These are phyloP conservation scores for Heritiera littoralis DNA, from an alignment of 345 rosid species.

Conservation along the genomic window DNA sequence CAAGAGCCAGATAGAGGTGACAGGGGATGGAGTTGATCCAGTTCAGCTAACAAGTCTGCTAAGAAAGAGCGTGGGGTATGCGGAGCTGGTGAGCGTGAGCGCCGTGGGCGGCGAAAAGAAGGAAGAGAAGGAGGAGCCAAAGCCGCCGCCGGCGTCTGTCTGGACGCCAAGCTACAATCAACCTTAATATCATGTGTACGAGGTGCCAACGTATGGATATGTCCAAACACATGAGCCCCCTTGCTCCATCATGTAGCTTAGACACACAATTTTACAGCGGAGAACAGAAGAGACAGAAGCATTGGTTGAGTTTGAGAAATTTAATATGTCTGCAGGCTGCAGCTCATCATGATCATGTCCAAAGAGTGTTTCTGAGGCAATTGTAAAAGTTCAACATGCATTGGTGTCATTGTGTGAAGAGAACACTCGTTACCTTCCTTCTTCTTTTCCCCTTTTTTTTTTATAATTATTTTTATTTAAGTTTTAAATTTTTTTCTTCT, in stretches of 20 bases:
- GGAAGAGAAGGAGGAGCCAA: not conserved
- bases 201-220: not conserved
- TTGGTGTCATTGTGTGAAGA: too few species aligned
- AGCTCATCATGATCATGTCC: too few species aligned
- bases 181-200: not conserved
- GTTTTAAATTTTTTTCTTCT: too few species aligned
- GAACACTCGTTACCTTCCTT: too few species aligned
- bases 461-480: too few species aligned
- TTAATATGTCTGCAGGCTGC: too few species aligned
- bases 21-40: conserved; percentile 40
- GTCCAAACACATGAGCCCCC: not conserved
- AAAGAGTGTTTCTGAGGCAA: too few species aligned
- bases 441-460: too few species aligned
- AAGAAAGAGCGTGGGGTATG: conserved; percentile 42
- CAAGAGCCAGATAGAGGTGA: conserved; percentile 52
- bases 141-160: not conserved
- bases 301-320: too few species aligned
- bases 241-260: conserved; percentile 28
- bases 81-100: conserved; percentile 43
- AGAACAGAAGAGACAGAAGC: too few species aligned
- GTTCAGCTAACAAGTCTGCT: conserved; percentile 29
- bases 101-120: not conserved
- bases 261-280: not conserved
- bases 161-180: not conserved
- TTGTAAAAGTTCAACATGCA: too few species aligned